Base-by-base conservation (phyloP, 768 basidiomycete species). In the Hydnomerulius pinastri region DNA sequence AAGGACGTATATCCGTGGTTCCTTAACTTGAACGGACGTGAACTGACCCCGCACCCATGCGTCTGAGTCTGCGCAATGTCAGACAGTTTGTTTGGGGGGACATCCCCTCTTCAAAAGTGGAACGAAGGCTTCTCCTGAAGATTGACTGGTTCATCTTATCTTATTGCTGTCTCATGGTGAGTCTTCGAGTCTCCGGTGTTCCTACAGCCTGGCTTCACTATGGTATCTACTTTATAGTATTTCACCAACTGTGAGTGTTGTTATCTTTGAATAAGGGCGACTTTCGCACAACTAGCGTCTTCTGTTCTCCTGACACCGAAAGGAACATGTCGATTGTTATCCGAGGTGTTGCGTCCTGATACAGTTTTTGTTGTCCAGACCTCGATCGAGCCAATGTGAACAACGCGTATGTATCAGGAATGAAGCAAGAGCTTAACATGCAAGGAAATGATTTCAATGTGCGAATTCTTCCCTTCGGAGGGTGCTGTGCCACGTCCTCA, bases 331-430 rank as follows among this genome's bases (percentile, higher is more conserved):
- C n/a, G n/a, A n/a, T n/a, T n/a, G n/a, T n/a, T n/a, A n/a, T n/a
- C n/a, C n/a, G n/a, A n/a, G n/a, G n/a, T n/a, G n/a, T n/a, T n/a
- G n/a, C n/a, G 9, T 38, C 30, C 41, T 40, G 51, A 24, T 43
- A n/a, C 44, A 55, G 37, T 43, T 47, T 57, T 24, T n/a, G n/a
- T 37, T 37, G 25, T 23, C 32, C 55, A 86, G 83, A 86, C 66
- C 72, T 87, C 18, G 85, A 86, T 63, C 71, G 85, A 48, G 83
- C 84, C 27, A 86, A 86, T 65, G 71, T 88, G 24, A 73, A 75
- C 56, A 89, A 89, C 65, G 87, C 87, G 10, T 88, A 86, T 65
- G 83, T 87, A n/a, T 86, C 84, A 4, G 87, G 87, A 6, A 87
- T 90, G 86, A 82, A 77, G 53, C 83, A 88, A 65, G 86, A 86